Evolutionary conservation across 2,329 filamentous ascomycete genomes (phyloP), one percentile per base, ranked within the genome.

Genomic region (Dothidotthia symphoricarpi): DNA sequence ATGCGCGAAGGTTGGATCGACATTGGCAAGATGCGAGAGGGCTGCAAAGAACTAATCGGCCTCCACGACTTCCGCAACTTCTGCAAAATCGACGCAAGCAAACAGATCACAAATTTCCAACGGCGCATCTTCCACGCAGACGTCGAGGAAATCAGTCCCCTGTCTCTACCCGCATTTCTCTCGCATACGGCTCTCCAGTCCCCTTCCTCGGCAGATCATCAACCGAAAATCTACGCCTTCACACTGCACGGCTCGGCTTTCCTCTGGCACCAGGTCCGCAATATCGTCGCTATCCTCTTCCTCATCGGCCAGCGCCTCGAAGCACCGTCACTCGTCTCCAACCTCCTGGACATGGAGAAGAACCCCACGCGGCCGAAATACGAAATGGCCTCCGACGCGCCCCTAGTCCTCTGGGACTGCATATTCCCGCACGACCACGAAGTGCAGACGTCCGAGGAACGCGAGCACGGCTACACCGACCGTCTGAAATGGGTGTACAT

Each of bases 261-360:
- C 67, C 71, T 98, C 31, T 98, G 93, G 93, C 93, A 98, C 69
- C 93, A 98, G 70, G 94, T 98, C 52, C 83, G 93, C 16, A 88
- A 91, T 71, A 90, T 98, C 80, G 83, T 94, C n/a, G 81, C 84
- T 12, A 75, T 97, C 6, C 73, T 98, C n/a, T 97, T 98, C 72
- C 74, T 93, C 9, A 82, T 97, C 7, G 93, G 88, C 17, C 93
- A 98, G 69, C 82, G 88, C 0, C 78, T 95, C 12, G 93, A 98
- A 65, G 63, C 74, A 17, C 85, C 90, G 0, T 77, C 77, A 0
- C 69, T 97, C 11, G 75, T 97, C 28, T 75, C 80, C 34, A 75
- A 83, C 16, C 74, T 98, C 28, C 76, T 98, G 16, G 86, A 97
- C 61, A 73, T 86, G 7, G 58, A 72, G 17, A 77, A 76, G 48